These are phyloP conservation scores for Dictyostelium intermedium DNA, from an alignment of 78 protist species.

Conservation along the genomic window DNA sequence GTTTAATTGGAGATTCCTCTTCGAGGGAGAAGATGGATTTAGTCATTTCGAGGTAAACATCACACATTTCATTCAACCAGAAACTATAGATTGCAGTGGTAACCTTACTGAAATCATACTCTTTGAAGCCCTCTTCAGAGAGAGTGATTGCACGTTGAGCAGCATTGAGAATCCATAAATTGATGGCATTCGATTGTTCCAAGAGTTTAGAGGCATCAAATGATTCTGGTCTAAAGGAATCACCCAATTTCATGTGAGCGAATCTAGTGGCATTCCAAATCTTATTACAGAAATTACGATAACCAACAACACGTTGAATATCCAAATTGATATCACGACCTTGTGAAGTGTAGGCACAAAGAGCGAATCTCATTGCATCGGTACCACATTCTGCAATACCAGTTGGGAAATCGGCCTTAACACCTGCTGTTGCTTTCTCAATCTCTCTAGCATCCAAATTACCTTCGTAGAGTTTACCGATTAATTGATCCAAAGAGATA, in stretches of 20 bases:
- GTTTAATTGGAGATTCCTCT: constrained; percentile 42
- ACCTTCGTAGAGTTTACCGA: constrained; percentile 80
- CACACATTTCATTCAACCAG: constrained; percentile 94
- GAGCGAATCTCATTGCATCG: constrained; percentile 98
- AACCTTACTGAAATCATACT: constrained; percentile 85
- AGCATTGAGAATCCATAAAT: constrained; percentile 93
- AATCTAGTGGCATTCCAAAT: constrained; percentile 95
- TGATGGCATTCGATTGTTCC: constrained; percentile 41
- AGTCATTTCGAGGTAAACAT: constrained; percentile 94
- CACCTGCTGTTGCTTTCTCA: constrained; percentile 69
- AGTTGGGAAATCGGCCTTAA: constrained; percentile 92
- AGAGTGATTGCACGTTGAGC: constrained; percentile 72
- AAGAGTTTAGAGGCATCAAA: background rate
- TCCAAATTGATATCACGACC: constrained; percentile 96
- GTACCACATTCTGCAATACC: constrained; percentile 99
- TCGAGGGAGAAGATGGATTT: constrained; percentile 73
- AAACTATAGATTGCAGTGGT: constrained; percentile 88
- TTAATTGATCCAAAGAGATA: constrained; percentile 81
- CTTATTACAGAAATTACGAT: constrained; percentile 98
- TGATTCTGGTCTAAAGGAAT: constrained; percentile 10
- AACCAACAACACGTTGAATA: constrained; percentile 89
- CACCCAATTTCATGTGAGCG: constrained; percentile 48
- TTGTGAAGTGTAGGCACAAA: constrained; percentile 89
- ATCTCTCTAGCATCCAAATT: constrained; percentile 90
- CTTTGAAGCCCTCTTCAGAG: constrained; percentile 55